A percentile compares a stretch with the other conserved stretches of the same genome.
Evolutionary conservation across 768 basidiomycete species (phyloP).

Genomic region (Trametes coccinea): DNA sequence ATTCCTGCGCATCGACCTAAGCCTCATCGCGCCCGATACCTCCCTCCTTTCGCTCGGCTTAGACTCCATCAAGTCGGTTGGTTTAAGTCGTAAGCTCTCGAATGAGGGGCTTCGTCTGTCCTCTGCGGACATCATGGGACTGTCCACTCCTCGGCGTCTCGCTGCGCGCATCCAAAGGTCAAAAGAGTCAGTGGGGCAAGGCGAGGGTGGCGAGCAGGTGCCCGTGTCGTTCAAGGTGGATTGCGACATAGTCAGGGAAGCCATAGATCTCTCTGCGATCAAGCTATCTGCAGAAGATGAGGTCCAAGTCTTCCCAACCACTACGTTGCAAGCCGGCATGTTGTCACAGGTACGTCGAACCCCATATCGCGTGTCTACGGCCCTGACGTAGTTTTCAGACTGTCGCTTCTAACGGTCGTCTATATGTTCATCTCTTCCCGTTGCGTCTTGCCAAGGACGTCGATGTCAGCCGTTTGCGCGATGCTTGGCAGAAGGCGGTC

Average conservation of each 20-base stretch:
- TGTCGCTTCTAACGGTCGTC: slow-evolving; percentile 29
- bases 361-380: neutral
- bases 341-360: slow-evolving; percentile 42
- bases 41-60: slow-evolving; percentile 49
- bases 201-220: neutral
- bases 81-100: slow-evolving; percentile 39
- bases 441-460: slow-evolving; percentile 24
- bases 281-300: slow-evolving; percentile 34
- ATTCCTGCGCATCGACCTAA: slow-evolving; percentile 14
- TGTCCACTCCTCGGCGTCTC: slow-evolving; percentile 12
- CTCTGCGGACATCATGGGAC: slow-evolving; percentile 39
- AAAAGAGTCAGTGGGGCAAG: neutral
- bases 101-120: slow-evolving; percentile 36
- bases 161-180: slow-evolving; percentile 3
- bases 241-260: neutral
- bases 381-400: slow-evolving; percentile 24
- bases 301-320: slow-evolving; percentile 41
- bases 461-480: slow-evolving; percentile 33
- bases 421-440: slow-evolving; percentile 37
- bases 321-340: slow-evolving; percentile 50
- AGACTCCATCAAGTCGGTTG: slow-evolving; percentile 50
- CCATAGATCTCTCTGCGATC: slow-evolving; percentile 24
- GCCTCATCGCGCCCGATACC: slow-evolving; percentile 16
- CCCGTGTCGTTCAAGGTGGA: slow-evolving; percentile 9
- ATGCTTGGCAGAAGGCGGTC: slow-evolving; percentile 40